Evolutionary conservation across 768 basidiomycete genomes (phyloP), one percentile per base, ranked within the genome.

Genomic region (Trametes maxima): DNA sequence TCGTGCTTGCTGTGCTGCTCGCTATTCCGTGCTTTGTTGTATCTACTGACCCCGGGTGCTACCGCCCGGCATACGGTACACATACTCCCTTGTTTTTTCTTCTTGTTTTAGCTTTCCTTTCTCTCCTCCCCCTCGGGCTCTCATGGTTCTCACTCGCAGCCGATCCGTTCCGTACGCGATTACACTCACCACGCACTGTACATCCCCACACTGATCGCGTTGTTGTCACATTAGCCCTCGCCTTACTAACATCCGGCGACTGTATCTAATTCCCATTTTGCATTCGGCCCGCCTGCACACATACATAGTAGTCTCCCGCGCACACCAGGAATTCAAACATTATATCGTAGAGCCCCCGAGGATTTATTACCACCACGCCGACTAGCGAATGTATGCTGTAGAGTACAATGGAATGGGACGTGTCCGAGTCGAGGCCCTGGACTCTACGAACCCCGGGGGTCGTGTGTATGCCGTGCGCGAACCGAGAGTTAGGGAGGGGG

Each of bases 371-470:
- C 45, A 24, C 8, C 21, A 21, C 28, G 12, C 14, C 22, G 19
- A 45, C 50, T 21, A 42, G 40, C 33, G 8, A 14, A 21, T 45
- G 35, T 21, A 52, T 53, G 24, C 45, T 60, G 51, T 47, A 53
- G 43, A 52, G 16, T 53, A 60, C 59, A 60, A 22, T 8, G 17
- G 43, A 21, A 44, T 44, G 43, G 8, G 12, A 17, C 12, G 7
- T 2, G n/a, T n/a, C n/a, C n/a, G 43, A 17, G 17, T 16, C 21
- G 43, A 44, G 8, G 17, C 21, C 13, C 21, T 8, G n/a, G 10
- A 14, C 44, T 43, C 21, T 53, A 60, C 37, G 55, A 42, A 35
- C 35, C 19, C 13, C n/a, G 28, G 22, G 19, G 16, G 51, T 4
- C 14, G 11, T 13, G 54, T 14, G 21, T 12, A 33, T 13, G 17